Evolutionary conservation across 805 yeast genomes (phyloP).

Genomic region (Kluyveromyces siamensis): DNA sequence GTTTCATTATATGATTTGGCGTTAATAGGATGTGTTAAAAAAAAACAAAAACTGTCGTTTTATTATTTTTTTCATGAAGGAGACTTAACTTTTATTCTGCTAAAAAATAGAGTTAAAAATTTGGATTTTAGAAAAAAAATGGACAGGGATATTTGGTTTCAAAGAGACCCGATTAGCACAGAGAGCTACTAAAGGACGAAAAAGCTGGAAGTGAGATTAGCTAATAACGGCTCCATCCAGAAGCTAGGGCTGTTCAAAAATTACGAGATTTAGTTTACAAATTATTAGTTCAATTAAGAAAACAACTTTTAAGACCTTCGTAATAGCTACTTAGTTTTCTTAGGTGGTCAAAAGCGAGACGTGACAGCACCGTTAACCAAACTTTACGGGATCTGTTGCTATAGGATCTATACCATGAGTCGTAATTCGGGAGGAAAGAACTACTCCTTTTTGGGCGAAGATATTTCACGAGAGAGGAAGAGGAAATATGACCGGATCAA

Average conservation of each 20-base stretch:
- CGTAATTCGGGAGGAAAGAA: neutral
- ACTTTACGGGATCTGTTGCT: neutral
- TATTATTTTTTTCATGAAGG: neutral
- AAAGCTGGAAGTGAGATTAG: neutral
- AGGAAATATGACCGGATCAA: neutral
- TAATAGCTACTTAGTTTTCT: neutral
- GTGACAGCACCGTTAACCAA: neutral
- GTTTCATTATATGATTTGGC: neutral
- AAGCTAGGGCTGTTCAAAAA: neutral
- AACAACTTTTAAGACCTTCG: neutral
- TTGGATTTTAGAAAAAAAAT: neutral
- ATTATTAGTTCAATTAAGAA: neutral
- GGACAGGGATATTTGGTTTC: neutral
- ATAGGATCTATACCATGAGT: neutral
- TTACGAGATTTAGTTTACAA: neutral
- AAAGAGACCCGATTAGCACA: neutral
- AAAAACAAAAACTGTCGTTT: neutral
- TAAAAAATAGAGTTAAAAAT: neutral
- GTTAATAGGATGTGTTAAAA: neutral
- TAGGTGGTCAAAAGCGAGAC: neutral
- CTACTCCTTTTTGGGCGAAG: neutral
- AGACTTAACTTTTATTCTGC: neutral
- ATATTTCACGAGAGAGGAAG: neutral
- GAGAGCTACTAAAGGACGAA: neutral
- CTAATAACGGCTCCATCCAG: neutral